Conservation (phyloP, 2,329 filamentous ascomycete species). For the Catunica adiposa region DNA sequence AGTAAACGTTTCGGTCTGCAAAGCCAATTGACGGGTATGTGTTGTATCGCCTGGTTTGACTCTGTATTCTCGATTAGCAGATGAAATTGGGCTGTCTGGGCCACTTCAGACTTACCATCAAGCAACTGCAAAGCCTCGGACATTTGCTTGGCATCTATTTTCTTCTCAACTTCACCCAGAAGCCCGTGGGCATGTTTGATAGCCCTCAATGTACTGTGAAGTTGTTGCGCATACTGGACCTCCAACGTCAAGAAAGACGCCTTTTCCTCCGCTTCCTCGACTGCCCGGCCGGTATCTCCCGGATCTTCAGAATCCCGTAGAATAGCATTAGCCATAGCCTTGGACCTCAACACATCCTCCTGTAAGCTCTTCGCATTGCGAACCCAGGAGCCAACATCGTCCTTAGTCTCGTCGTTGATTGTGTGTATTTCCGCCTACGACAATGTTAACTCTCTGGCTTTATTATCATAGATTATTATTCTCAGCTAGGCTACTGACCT, state of each 20-base stretch:
- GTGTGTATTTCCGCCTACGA: slow-evolving; percentile 51
- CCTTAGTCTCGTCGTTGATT: slow-evolving; percentile 60
- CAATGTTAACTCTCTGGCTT: too few species aligned
- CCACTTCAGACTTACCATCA: slow-evolving; percentile 28
- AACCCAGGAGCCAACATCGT: slow-evolving; percentile 76
- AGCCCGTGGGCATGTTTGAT: slow-evolving; percentile 43
- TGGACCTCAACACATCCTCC: slow-evolving; percentile 67
- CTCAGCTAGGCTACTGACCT: slow-evolving; percentile 20
- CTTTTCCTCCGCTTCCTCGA: slow-evolving; percentile 36
- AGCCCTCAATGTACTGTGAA: slow-evolving; percentile 32
- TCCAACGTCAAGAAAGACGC: slow-evolving; percentile 41
- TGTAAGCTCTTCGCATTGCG: slow-evolving; percentile 69
- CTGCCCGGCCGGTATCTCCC: slow-evolving; percentile 34
- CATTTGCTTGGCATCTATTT: slow-evolving; percentile 36
- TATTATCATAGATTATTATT: neutral
- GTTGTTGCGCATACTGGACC: slow-evolving; percentile 40
- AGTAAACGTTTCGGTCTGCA: slow-evolving; percentile 50
- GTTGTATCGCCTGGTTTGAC: slow-evolving; percentile 40
- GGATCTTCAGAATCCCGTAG: slow-evolving; percentile 56
- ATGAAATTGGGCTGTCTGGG: neutral
- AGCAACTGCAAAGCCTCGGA: slow-evolving; percentile 40
- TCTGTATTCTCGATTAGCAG: slow-evolving; percentile 21
- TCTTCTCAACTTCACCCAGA: slow-evolving; percentile 43
- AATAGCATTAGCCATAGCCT: slow-evolving; percentile 65
- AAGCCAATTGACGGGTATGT: slow-evolving; percentile 42